Base-by-base conservation (phyloP, 2,329 filamentous ascomycete species). In the Colletotrichum sp. region DNA sequence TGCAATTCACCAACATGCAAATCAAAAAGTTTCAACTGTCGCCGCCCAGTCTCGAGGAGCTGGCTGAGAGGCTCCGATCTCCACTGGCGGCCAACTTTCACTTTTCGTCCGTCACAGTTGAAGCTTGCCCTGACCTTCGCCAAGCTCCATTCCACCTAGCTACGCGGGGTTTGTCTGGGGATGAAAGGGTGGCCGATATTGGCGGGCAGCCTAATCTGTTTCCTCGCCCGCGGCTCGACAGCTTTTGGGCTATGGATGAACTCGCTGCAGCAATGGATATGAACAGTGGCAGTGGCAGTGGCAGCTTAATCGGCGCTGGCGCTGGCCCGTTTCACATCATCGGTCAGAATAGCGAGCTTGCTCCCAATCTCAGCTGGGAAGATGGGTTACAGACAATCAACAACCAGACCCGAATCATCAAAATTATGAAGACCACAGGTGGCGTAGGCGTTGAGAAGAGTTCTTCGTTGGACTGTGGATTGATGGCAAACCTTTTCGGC, bases 401-500 rank as follows among this genome's bases (percentile, higher is more conserved):
- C 7, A 85, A 85, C 67, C 66, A 77, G 24, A 83, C 81, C 1
- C 79, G 80, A 18, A 81, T 81, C 30, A 80, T 80, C 3, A 80
- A 81, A 66, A 77, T 83, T 32, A 70, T 79, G 5, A 48, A 66
- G 3, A 72, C 79, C n/a, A 72, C 66, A 3, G 79, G 79, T n/a
- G 71, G 62, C 4, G 68, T 77, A 13, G 66, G 76, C 8, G 81
- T 82, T 21, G 75, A 80, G n/a, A 76, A 76, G 18, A 78, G 79
- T 16, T 21, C 78, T 1, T 82, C 77, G 5, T 79, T 81, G 2
- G 84, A 84, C 34, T 87, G 83, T 73, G 85, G 79, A 1, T 77
- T 88, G 10, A 88, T 88, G 87, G 82, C 81, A 43, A 88, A 88
- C 68, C 78, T 88, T 0, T 86, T 83, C 62, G 85, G 86, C 0